Evolutionary conservation across 2,329 filamentous ascomycete species (phyloP).

Genomic region (Xylaria sp.): DNA sequence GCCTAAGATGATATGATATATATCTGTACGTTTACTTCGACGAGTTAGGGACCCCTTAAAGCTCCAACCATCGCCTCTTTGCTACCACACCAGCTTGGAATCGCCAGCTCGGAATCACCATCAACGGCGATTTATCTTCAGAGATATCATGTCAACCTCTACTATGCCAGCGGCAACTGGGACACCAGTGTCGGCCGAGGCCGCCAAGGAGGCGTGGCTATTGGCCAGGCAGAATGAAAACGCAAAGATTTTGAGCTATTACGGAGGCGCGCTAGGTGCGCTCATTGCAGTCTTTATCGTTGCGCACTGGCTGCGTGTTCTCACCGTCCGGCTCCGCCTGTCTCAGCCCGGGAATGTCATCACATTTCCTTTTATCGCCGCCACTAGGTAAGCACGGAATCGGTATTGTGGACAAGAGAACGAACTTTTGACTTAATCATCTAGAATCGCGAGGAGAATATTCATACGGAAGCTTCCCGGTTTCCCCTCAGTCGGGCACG

Average conservation of each 20-base stretch:
- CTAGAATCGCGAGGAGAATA: slow-evolving; percentile 25
- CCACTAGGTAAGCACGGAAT: slow-evolving; percentile 27
- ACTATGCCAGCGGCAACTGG: slow-evolving; percentile 6
- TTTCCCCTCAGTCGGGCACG: slow-evolving; percentile 45
- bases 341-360: slow-evolving; percentile 19
- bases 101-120: background rate
- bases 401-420: background rate
- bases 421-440: slow-evolving; percentile 5
- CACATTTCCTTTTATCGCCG: slow-evolving; percentile 24
- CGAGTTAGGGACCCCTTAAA: too few relatives aligned
- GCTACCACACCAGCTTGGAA: too few relatives aligned
- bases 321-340: slow-evolving; percentile 18
- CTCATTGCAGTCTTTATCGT: slow-evolving; percentile 35
- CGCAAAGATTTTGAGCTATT: slow-evolving; percentile 18
- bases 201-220: slow-evolving; percentile 8
- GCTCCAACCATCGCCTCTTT: too few relatives aligned
- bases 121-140: background rate
- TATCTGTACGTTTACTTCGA: too few relatives aligned
- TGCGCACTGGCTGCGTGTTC: slow-evolving; percentile 28
- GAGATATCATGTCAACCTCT: slow-evolving; percentile 6
- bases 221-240: slow-evolving; percentile 21
- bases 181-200: slow-evolving; percentile 2
- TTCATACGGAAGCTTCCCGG: slow-evolving; percentile 39
- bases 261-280: slow-evolving; percentile 26
- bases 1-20: too few relatives aligned